Evolutionary conservation across 1,284 basidiomycete genomes (phyloP), one percentile per base, ranked within the genome.

Genomic region (Somion occarium): DNA sequence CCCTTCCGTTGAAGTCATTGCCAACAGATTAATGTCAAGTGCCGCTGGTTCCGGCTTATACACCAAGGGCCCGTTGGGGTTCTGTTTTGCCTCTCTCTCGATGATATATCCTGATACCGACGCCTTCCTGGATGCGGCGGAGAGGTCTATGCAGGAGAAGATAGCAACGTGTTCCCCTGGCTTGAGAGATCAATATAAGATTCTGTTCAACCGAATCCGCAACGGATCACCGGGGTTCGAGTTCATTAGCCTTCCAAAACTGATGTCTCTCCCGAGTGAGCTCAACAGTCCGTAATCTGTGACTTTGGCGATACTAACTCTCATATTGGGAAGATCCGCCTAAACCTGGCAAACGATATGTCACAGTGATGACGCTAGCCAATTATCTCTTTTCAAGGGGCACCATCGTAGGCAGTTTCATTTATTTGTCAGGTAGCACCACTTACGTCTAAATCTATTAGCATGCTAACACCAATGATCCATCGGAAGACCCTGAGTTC

Each of bases 381-480:
- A 65, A 67, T 37, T 61, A 65, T 51, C 55, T 57, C 7, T 60
- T 53, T 41, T 61, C 59, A 2, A 51, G 60, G 9, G 59, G 78
- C 26, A 70, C 71, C 0, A 73, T 77, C 42, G 69, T 69, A 45
- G 41, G 5, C 22, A 18, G 15, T 20, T 22, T 18, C 5, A 22
- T 5, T 19, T 25, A 26, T 15, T 15, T 44, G 13, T 7, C 4
- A 24, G 22, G n/a, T 50, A 9, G 27, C 13, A 26, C 30, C 7
- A 44, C 38, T 9, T 4, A 18, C 11, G 13, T 11, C 39, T 11
- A 13, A 12, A 5, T 25, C 27, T 11, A 5, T 15, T 45, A 70
- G 71, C 73, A 74, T 50, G 63, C 73, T 38, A 65, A 60, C 0
- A 71, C 70, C 1, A 59, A 57, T 30, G 67, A 79, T 57, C 74